These are phyloP conservation scores for Peronosclerospora sorghi DNA, from an alignment of 352 stramenopile genomes.

Conservation along the genomic window DNA sequence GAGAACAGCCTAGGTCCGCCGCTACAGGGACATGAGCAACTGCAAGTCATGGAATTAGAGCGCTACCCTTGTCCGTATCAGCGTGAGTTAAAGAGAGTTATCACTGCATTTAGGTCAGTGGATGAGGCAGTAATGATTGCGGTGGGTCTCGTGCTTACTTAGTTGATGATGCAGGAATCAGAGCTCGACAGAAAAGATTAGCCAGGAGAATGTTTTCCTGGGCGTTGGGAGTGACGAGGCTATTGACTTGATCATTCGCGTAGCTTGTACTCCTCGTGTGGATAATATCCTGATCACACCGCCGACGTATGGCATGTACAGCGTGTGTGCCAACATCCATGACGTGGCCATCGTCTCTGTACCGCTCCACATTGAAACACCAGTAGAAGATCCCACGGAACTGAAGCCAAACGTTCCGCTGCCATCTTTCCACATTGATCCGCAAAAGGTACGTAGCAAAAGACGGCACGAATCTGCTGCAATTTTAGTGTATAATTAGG, in stretches of 20 bases:
- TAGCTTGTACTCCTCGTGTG: slow-evolving; percentile 90
- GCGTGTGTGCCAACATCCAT: slow-evolving; percentile 97
- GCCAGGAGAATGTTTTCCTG: slow-evolving; percentile 91
- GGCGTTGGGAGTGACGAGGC: slow-evolving; percentile 97
- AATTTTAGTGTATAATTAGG: neutral
- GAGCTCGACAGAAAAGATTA: slow-evolving; percentile 43
- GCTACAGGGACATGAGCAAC: slow-evolving; percentile 55
- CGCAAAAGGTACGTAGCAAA: slow-evolving; percentile 30
- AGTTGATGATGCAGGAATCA: slow-evolving; percentile 29
- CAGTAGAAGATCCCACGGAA: slow-evolving; percentile 46
- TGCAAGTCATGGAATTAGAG: slow-evolving; percentile 78
- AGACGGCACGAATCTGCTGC: neutral
- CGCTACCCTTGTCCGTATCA: slow-evolving; percentile 95
- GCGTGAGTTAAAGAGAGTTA: slow-evolving; percentile 84
- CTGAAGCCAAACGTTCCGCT: slow-evolving; percentile 45
- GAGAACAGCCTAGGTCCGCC: slow-evolving; percentile 95
- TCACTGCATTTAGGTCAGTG: slow-evolving; percentile 71
- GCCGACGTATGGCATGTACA: slow-evolving; percentile 99
- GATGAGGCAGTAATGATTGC: too few relatives aligned
- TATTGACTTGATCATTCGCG: slow-evolving; percentile 96
- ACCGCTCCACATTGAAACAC: slow-evolving; percentile 76
- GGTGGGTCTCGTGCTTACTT: neutral
- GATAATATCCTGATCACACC: slow-evolving; percentile 94
- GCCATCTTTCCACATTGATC: slow-evolving; percentile 76
- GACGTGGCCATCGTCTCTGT: slow-evolving; percentile 91